Base-by-base conservation (phyloP, 176 grass and related monocot species). In the Areca catechu region DNA sequence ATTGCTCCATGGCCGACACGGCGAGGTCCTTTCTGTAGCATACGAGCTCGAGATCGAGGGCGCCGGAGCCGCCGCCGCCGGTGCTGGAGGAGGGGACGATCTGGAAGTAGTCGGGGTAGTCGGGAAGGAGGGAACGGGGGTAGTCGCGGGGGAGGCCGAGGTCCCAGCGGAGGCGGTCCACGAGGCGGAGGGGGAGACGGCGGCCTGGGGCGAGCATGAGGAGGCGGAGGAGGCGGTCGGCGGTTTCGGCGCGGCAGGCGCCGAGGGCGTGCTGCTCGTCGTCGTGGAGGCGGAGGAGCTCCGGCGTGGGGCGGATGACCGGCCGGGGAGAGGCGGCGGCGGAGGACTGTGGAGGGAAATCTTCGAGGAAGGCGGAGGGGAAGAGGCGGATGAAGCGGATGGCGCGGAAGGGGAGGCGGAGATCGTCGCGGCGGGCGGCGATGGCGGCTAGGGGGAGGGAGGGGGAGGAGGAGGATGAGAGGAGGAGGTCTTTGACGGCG, bases 41-140 rank as follows among this genome's bases (percentile, higher is more conserved):
- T 20, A 97, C 86, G 63, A 97, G 82, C 80, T 97, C 92, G 57
- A 97, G 81, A 57, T 88, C 57, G 24, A 72, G 50, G 18, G 78
- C 74, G 20, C 22, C 34, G 10, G 34, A 43, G 7, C 9, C 1
- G 34, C 9, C 53, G 29, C 69, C 76, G 22, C 20, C 19, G 20
- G 30, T 7, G 19, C 21, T 28, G 20, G 56, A 18, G 20, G 82
- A 86, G 54, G 64, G 64, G 20, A 67, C 64, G 22, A 86, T 73
- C 69, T 76, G 73, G 60, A 95, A 95, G 66, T 86, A 95, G 73
- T 95, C 86, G 23, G 86, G 86, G 52, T 95, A 95, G 53, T 51
- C 49, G 23, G 79, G 86, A 52, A 95, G 75, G 55, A 95, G 77
- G 20, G 86, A 79, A 5, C 63, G 65, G 17, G 70, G 74, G 69